Evolutionary conservation across 2,329 filamentous ascomycete species (phyloP), one percentile per base, ranked within the genome.

Genomic region (Tolypocladium ovalisporum): DNA sequence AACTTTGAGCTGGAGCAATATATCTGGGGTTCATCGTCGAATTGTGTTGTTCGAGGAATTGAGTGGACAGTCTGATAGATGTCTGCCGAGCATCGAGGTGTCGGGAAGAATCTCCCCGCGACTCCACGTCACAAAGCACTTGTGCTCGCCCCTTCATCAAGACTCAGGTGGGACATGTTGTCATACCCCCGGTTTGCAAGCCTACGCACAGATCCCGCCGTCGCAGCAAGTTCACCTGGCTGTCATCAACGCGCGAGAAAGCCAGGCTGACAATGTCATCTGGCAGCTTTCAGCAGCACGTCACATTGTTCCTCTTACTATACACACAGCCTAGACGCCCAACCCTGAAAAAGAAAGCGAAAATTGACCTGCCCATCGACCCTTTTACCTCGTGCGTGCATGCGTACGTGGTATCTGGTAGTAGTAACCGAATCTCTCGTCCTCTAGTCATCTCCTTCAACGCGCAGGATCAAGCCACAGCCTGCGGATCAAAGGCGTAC

Each of bases 401-500:
- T 34, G 29, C 47, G 29, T 52, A 19, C 47, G 8, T 35, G 47
- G 47, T 52, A 52, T 52, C 19, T 22, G 29, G 47, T 52, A 35
- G 29, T 52, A n/a, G 29, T 51, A 35, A 3, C 19, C 5, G 47
- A 52, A n/a, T 22, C 47, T 22, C 10, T 35, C 47, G 8, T 9
- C 29, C 47, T 32, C 47, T 19, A 15, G 27, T 12, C 44, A 24
- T 9, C 17, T 32, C 8, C 27, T 17, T n/a, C 17, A 10, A 36
- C 19, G 35, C n/a, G 36, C 22, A 37, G 24, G 3, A 32, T 51
- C 54, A 55, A 34, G 54, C 54, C 39, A 42, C 54, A n/a, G 36
- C 54, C 6, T 9, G 29, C 19, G 47, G 47, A 35, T 35, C 62
- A 57, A 83, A 88, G 65, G 86, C 84, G 76, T 95, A 96, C 72